Conservation (phyloP, 2,329 filamentous ascomycete species). For the Alternaria triticina region DNA sequence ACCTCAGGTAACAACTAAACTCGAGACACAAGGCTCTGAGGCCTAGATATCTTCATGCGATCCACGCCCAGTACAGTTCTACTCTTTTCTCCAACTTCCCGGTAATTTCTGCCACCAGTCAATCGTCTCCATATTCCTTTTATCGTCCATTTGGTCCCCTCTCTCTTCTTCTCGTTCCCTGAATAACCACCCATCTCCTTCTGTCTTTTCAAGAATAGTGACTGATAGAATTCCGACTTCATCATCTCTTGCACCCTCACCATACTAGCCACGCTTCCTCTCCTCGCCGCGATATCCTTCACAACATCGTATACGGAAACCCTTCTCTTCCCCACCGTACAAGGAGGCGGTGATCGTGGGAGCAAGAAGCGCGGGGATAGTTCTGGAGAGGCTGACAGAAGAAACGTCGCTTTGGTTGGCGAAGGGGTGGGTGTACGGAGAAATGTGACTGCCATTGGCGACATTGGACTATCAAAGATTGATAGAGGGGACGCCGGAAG, state of each 20-base stretch:
- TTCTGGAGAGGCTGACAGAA: neutral
- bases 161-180: neutral
- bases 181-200: neutral
- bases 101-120: neutral
- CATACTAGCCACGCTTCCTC: conserved; percentile 4
- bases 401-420: neutral
- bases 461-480: conserved; percentile 18
- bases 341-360: conserved; percentile 18
- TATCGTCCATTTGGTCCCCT: neutral
- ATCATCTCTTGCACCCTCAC: neutral
- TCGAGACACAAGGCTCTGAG: neutral
- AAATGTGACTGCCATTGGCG: conserved; percentile 5
- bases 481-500: conserved; percentile 26
- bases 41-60: neutral
- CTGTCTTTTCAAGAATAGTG: conserved; percentile 10
- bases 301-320: neutral
- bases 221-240: conserved; percentile 12
- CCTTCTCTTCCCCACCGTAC: neutral
- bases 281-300: neutral
- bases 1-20: neutral
- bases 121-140: neutral
- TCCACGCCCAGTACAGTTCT: neutral
- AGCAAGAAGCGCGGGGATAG: conserved; percentile 19
- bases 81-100: neutral
- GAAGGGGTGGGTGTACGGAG: neutral